phyloP scores from a whole-genome alignment of 1,284 basidiomycete genomes.

The Irpex lacteus region DNA sequence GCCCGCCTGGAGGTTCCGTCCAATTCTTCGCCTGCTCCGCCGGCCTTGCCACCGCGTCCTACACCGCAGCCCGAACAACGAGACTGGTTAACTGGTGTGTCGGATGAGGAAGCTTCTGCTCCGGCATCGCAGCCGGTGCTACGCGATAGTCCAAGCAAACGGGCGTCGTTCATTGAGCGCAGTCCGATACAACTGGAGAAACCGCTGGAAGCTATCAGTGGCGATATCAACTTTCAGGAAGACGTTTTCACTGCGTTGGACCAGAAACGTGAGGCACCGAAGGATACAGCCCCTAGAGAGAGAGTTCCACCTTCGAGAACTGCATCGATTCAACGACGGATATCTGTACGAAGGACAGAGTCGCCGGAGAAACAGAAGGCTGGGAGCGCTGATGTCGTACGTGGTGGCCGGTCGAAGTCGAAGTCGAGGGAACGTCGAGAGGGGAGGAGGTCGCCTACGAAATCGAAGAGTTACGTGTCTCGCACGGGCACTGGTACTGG shows the following conservation, averaged over 20 bases:
- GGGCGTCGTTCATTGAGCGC: slow-evolving; percentile 60
- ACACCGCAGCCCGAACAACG: slow-evolving; percentile 27
- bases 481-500: slow-evolving; percentile 19
- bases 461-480: slow-evolving; percentile 23
- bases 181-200: slow-evolving; percentile 41
- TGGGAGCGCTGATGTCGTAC: neutral
- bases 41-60: slow-evolving; percentile 25
- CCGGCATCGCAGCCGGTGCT: slow-evolving; percentile 41
- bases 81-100: slow-evolving; percentile 75
- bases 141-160: slow-evolving; percentile 67
- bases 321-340: neutral
- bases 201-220: slow-evolving; percentile 46
- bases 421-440: neutral
- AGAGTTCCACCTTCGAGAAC: neutral
- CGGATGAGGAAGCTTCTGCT: slow-evolving; percentile 34
- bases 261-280: neutral
- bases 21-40: slow-evolving; percentile 8
- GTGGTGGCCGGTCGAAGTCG: neutral
- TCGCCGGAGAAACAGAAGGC: neutral
- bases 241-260: neutral
- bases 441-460: slow-evolving; percentile 16
- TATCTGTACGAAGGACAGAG: neutral
- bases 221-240: slow-evolving; percentile 11
- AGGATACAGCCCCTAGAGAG: slow-evolving; percentile 11
- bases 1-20: neutral